Percentiles rank a stretch among this genome's conserved stretches.
These are phyloP conservation scores for Pseudocercospora cruenta DNA, from an alignment of 2,329 filamentous ascomycete genomes.

Conservation along the genomic window DNA sequence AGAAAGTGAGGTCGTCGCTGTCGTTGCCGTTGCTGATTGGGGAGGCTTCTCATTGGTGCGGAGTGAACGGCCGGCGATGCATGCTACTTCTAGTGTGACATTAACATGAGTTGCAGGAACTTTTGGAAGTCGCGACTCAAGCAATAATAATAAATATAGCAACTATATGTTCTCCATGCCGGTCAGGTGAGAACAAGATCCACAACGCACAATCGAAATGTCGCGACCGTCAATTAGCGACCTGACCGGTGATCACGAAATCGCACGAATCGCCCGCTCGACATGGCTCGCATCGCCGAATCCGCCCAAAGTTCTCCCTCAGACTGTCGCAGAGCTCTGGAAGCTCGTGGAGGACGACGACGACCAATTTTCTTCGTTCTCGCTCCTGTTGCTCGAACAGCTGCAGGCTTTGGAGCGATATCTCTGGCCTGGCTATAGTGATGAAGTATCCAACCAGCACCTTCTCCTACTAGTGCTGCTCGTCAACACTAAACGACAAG, in stretches of 20 bases:
- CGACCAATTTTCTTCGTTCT: slow-evolving; percentile 75
- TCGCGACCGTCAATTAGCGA: slow-evolving; percentile 68
- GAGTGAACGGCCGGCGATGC: neutral
- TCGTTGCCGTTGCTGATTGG: neutral
- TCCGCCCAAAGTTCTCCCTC: slow-evolving; percentile 70
- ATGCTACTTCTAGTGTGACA: neutral
- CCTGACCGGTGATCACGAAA: slow-evolving; percentile 68
- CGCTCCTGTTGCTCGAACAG: slow-evolving; percentile 82
- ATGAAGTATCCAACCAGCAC: slow-evolving; percentile 85
- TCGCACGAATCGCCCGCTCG: slow-evolving; percentile 74
- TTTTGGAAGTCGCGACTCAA: slow-evolving; percentile 2
- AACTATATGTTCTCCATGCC: neutral
- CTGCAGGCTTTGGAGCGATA: slow-evolving; percentile 91
- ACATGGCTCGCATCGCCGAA: slow-evolving; percentile 77
- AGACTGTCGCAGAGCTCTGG: slow-evolving; percentile 89
- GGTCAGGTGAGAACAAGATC: neutral
- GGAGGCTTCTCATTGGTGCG: neutral
- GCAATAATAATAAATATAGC: neutral
- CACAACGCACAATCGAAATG: slow-evolving; percentile 14
- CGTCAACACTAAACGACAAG: slow-evolving; percentile 83
- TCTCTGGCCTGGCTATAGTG: slow-evolving; percentile 86
- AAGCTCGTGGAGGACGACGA: slow-evolving; percentile 80
- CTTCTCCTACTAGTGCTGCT: slow-evolving; percentile 84
- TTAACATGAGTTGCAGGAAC: neutral
- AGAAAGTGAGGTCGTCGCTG: neutral